Base-by-base conservation (phyloP, 441 rosid species). In the Isatis lusitanica region DNA sequence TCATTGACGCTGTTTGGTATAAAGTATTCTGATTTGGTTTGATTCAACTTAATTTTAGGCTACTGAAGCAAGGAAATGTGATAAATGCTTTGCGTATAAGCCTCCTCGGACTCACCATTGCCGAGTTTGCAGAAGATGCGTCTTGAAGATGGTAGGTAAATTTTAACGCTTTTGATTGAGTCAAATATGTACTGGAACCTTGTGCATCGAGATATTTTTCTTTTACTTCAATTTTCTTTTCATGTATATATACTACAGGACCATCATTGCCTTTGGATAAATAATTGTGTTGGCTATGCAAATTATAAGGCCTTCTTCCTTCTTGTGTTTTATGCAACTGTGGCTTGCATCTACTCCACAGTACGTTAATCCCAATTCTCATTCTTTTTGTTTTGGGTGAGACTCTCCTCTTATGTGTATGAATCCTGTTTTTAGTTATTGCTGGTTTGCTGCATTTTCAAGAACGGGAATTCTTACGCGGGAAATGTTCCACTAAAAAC, bases 231-330 rank as follows among this genome's bases (percentile, higher is more conserved):
- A n/a, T 7, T 51, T 46, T 26, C 48, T 60, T 35, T 52, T 31
- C 28, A 35, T 62, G 35, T 44, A 24, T 46, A 31, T 42, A 71
- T 73, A 55, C 36, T 31, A 43, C 62, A 94, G 98, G 98, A 93
- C 67, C 98, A 93, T 61, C 98, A 91, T 77, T 94, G 98, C 83
- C 81, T 91, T 56, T 94, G 98, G 98, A 91, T 94, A 82, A 94
- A 83, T 77, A 94, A 94, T 65, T 94, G 98, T 66, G 97, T 94
- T n/a, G 98, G 98, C 76, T 89, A 87, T 76, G 85, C 94, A 79
- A 94, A 94, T 85, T 94, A 94, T 73, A 94, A 94, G 81, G 86
- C 80, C 71, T 94, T 94, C 90, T 90, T 94, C 68, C 40, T 84
- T 71, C 90, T 94, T 63, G 85, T 94, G 77, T 78, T 87, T 50